phyloP scores from a whole-genome alignment of 768 basidiomycete species.

The Boletus rufocinnamomeus region DNA sequence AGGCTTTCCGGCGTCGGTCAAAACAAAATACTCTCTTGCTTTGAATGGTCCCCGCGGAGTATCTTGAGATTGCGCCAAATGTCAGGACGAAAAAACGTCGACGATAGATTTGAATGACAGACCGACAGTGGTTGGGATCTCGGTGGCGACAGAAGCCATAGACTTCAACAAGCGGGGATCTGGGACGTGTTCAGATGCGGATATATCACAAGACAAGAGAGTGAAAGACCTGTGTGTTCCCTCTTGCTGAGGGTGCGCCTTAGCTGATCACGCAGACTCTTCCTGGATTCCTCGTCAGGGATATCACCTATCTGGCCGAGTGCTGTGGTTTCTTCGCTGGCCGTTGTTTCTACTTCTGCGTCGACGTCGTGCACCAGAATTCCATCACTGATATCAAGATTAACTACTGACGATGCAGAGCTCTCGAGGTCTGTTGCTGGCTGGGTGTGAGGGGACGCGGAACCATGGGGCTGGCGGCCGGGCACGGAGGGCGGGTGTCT shows the following conservation, averaged over 20 bases:
- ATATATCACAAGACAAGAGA: slow-evolving; percentile 13
- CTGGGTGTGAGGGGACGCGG: slow-evolving; percentile 29
- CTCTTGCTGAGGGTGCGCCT: slow-evolving; percentile 62
- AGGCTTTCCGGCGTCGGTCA: slow-evolving; percentile 97
- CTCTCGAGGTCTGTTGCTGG: slow-evolving; percentile 51
- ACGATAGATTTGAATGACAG: slow-evolving; percentile 11
- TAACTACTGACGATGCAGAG: slow-evolving; percentile 70
- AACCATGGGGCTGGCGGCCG: slow-evolving; percentile 53
- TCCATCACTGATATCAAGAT: slow-evolving; percentile 66
- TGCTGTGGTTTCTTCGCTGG: slow-evolving; percentile 54
- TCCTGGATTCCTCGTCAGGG: slow-evolving; percentile 61
- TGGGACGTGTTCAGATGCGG: slow-evolving; percentile 3
- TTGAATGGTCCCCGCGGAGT: slow-evolving; percentile 33
- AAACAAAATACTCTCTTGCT: slow-evolving; percentile 83
- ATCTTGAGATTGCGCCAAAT: slow-evolving; percentile 7
- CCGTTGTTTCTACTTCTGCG: slow-evolving; percentile 55
- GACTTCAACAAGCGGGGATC: slow-evolving; percentile 19
- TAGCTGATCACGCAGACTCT: slow-evolving; percentile 67
- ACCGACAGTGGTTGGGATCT: slow-evolving; percentile 34
- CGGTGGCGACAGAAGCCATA: slow-evolving; percentile 33
- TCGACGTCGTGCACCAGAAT: slow-evolving; percentile 74
- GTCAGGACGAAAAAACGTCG: slow-evolving; percentile 7
- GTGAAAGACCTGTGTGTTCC: slow-evolving; percentile 46
- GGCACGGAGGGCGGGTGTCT: slow-evolving; percentile 58
- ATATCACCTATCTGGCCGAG: slow-evolving; percentile 45